phyloP scores from a whole-genome alignment of 2,329 filamentous ascomycete species.

The Cercospora zeina region DNA sequence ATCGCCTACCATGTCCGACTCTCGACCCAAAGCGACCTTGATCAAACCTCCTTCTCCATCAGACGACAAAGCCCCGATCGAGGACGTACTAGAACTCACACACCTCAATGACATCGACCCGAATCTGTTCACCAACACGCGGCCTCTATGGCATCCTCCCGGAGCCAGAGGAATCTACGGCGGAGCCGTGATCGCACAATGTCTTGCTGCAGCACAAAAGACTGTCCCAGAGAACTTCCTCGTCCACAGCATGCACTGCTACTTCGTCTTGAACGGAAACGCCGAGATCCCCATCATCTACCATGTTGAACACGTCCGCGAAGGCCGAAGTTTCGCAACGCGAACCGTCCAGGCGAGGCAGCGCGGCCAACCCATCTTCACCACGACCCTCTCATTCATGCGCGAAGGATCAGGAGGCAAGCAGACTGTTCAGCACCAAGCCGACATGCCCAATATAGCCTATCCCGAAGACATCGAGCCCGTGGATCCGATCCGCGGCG shows the following conservation, averaged over 20 bases:
- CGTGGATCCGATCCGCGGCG: slow-evolving; percentile 38
- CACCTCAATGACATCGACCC: slow-evolving; percentile 74
- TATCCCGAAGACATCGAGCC: slow-evolving; percentile 45
- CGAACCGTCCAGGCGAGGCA: slow-evolving; percentile 95
- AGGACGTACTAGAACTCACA: slow-evolving; percentile 85
- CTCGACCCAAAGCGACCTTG: slow-evolving; percentile 48
- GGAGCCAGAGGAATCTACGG: slow-evolving; percentile 93
- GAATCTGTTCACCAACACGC: slow-evolving; percentile 92
- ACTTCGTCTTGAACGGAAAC: slow-evolving; percentile 92
- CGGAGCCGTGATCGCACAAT: slow-evolving; percentile 91
- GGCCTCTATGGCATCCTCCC: slow-evolving; percentile 86
- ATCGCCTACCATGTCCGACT: slow-evolving; percentile 15
- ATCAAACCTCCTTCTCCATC: slow-evolving; percentile 74
- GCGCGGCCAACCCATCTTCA: slow-evolving; percentile 86
- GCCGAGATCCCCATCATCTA: slow-evolving; percentile 84
- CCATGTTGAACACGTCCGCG: slow-evolving; percentile 89
- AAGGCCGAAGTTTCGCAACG: slow-evolving; percentile 86
- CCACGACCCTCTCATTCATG: slow-evolving; percentile 88
- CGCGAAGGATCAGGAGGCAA: slow-evolving; percentile 61
- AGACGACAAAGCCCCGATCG: slow-evolving; percentile 72
- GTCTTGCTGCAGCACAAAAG: slow-evolving; percentile 79
- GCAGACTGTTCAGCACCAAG: slow-evolving; percentile 64
- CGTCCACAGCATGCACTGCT: slow-evolving; percentile 97
- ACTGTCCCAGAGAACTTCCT: slow-evolving; percentile 80
- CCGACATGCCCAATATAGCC: slow-evolving; percentile 52